Evolutionary conservation across 2,329 filamentous ascomycete species (phyloP), one percentile per base, ranked within the genome.

Genomic region (Cladobotryum mycophilum): DNA sequence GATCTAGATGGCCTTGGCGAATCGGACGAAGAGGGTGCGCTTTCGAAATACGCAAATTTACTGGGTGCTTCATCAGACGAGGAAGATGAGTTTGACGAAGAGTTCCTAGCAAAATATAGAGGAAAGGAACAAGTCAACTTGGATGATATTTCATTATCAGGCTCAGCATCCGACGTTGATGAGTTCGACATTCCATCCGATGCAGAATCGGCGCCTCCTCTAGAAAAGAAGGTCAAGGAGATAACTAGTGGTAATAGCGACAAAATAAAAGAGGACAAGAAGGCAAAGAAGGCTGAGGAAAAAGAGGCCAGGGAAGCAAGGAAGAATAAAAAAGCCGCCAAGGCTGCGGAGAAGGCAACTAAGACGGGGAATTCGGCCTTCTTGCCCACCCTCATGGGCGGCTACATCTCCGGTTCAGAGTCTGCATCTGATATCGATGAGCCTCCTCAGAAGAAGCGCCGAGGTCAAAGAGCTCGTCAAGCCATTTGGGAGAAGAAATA

Each of bases 401-500:
- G 86, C 51, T 95, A 92, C 69, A 79, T 88, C 60, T 89, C 86
- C 2, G 87, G 86, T 43, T 88, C 84, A 8, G 86, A 88, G 58
- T 81, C 78, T 0, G 80, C 79, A 6, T 86, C 84, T 0, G 84
- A 87, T 55, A 71, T 88, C 18, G 86, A 89, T 47, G 67, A 76
- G 2, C 79, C 78, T 5, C 74, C 73, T 1, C 68, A 75, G 0
- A 81, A 81, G 59, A 91, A 90, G 68, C 91, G 92, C 60, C 77
- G 86, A 18, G 88, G 88, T 3, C 88, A 95, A 68, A 79, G 83
- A 41, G 86, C 85, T n/a, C 80, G 88, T 8, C 86, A 88, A 63
- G 80, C 83, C 20, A 86, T 93, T 52, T 87, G 83, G 74, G 88
- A 92, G 71, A 85, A 88, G 70, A 92, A 91, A 63, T 92, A 78